Conservation (phyloP, 192 early-diverging fungal genomes). For the Endogone sp. region DNA sequence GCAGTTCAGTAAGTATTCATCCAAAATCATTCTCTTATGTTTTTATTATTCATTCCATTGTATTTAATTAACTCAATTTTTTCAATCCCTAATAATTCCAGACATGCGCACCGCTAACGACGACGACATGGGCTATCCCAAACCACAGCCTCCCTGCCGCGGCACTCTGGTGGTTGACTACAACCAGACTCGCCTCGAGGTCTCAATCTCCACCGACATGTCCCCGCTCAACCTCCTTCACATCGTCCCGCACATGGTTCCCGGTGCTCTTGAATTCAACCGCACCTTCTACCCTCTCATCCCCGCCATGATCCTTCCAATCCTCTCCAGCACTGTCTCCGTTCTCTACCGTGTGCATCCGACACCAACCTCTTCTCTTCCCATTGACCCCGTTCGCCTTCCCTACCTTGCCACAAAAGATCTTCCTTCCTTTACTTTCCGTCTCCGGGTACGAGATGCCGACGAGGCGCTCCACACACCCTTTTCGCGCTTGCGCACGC, state of each 20-base stretch:
- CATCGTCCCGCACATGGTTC: neutral
- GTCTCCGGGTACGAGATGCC: neutral
- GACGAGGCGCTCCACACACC: neutral
- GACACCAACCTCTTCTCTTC: neutral
- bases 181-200: neutral
- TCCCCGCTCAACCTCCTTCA: neutral
- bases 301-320: neutral
- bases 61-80: neutral
- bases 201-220: neutral
- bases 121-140: neutral
- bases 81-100: neutral
- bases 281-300: neutral
- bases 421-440: neutral
- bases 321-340: neutral
- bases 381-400: neutral
- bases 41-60: too few species aligned
- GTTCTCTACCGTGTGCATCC: neutral
- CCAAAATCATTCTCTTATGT: too few species aligned
- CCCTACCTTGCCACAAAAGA: neutral
- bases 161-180: neutral
- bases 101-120: neutral
- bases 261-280: neutral
- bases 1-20: neutral
- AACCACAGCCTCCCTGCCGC: neutral
- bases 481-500: neutral